Evolutionary conservation across 371 early-diverging fungal genomes (phyloP), one percentile per base, ranked within the genome.

Genomic region (Funneliformis caledonium): DNA sequence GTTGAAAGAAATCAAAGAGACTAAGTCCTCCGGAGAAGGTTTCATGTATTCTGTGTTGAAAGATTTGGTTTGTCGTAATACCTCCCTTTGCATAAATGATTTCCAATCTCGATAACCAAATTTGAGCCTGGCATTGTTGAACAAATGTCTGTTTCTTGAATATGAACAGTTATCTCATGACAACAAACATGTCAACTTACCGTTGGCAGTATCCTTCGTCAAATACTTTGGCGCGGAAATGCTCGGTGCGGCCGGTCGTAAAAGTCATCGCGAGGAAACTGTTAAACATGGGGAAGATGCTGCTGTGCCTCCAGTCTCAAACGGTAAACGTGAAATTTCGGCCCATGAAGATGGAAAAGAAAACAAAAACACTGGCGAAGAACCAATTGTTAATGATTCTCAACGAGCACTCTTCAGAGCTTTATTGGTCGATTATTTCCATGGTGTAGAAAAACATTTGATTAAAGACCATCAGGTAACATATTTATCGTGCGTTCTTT

Each of bases 141-240:
- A 69, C 69, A 69, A 69, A 45, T 69, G 69, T 69, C 69, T 69
- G 69, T 69, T 69, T 69, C 69, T 69, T 69, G 43, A 69, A 69
- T 69, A 69, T 69, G 42, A 80, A 42, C 83, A 89, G 89, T 83
- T 91, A 16, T 76, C 83, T 5, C 83, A 85, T 68, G 92, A 92
- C 76, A 85, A 81, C 60, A 87, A 87, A 42, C 92, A 93, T 81
- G 78, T 90, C 72, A 96, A 96, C 82, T 82, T 95, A n/a, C 88
- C 93, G 8, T 82, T 97, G 11, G 93, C 94, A 0, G 90, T 91
- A 10, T 88, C 92, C 0, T 96, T 97, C 81, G 85, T 93, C 43
- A 96, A 96, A 83, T 88, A 90, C 42, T 92, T 89, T 78, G 89
- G 91, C 42, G 85, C 87, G 48, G 84, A 87, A 16, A 85, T 93